Evolutionary conservation across 1,284 basidiomycete genomes (phyloP).

Genomic region (Melampsora larici-populina): DNA sequence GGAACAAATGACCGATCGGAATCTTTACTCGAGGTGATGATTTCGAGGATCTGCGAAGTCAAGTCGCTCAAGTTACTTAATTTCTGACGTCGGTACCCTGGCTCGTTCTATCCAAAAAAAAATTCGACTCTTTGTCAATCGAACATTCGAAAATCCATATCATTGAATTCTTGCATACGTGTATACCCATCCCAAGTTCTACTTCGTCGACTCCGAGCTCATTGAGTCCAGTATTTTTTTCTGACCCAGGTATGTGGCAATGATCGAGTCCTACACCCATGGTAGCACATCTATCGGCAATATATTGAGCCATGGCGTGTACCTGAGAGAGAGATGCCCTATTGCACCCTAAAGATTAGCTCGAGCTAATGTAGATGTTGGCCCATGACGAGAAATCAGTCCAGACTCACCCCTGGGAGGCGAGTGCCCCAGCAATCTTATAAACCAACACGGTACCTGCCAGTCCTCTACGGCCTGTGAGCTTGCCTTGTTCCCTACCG

Average conservation of each 20-base stretch:
- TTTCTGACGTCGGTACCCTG: slow-evolving; percentile 69
- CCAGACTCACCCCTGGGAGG: slow-evolving; percentile 58
- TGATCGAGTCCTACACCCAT: slow-evolving; percentile 89
- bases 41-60: slow-evolving; percentile 67
- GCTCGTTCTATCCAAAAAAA: slow-evolving; percentile 92
- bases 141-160: not conserved
- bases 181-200: slow-evolving; percentile 68
- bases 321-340: slow-evolving; percentile 70
- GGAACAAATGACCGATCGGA: slow-evolving; percentile 78
- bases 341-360: not conserved
- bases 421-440: slow-evolving; percentile 82
- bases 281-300: slow-evolving; percentile 66
- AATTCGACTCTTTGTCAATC: slow-evolving; percentile 44
- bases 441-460: slow-evolving; percentile 79
- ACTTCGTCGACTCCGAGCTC: slow-evolving; percentile 67
- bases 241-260: slow-evolving; percentile 65
- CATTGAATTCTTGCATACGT: slow-evolving; percentile 1
- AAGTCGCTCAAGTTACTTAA: slow-evolving; percentile 66
- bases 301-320: slow-evolving; percentile 66
- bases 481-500: slow-evolving; percentile 69
- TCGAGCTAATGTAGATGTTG: too few species aligned
- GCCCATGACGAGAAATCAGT: too few species aligned
- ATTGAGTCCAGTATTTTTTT: slow-evolving; percentile 69
- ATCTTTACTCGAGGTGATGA: slow-evolving; percentile 72
- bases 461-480: slow-evolving; percentile 70